Percentiles rank a stretch among this genome's conserved stretches.
phyloP scores from a whole-genome alignment of 2,329 filamentous ascomycete genomes.

The Paraconiothyrium brasiliense region DNA sequence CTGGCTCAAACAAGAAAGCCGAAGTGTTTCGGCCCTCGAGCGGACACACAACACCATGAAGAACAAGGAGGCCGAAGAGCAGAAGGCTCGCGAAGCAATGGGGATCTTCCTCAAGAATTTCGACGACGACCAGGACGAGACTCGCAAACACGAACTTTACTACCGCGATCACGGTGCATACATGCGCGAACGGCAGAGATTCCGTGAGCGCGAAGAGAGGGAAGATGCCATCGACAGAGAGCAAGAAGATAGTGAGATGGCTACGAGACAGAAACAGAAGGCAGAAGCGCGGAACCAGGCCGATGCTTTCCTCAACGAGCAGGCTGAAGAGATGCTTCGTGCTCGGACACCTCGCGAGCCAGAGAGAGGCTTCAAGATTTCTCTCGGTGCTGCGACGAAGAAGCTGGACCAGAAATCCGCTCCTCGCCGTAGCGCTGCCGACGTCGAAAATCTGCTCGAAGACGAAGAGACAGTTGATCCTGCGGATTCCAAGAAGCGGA shows the following conservation, averaged over 20 bases:
- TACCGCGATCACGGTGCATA: constrained; percentile 87
- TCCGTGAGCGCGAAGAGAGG: constrained; percentile 76
- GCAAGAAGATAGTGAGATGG: constrained; percentile 78
- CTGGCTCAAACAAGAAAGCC: constrained; percentile 89
- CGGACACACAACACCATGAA: constrained; percentile 83
- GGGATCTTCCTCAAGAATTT: constrained; percentile 80
- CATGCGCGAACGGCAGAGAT: constrained; percentile 80
- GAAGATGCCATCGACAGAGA: constrained; percentile 85
- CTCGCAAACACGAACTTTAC: constrained; percentile 78
- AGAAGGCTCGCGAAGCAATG: constrained; percentile 72
- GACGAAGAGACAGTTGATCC: constrained; percentile 80
- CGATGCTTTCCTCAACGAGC: constrained; percentile 87
- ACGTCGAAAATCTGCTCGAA: constrained; percentile 93
- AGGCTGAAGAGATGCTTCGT: constrained; percentile 74
- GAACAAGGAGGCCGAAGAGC: constrained; percentile 73
- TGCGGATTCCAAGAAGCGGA: constrained; percentile 74
- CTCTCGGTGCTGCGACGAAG: constrained; percentile 85
- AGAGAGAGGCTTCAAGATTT: constrained; percentile 80
- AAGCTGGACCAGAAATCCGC: constrained; percentile 67
- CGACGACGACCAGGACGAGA: constrained; percentile 86
- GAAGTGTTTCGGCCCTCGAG: constrained; percentile 83
- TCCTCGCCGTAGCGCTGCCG: constrained; percentile 81
- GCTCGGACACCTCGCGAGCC: constrained; percentile 63
- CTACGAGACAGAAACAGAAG: constrained; percentile 73
- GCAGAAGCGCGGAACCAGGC: constrained; percentile 86